Evolutionary conservation across 257 asterid genomes (phyloP).

Genomic region (Salvia rosmarinus): DNA sequence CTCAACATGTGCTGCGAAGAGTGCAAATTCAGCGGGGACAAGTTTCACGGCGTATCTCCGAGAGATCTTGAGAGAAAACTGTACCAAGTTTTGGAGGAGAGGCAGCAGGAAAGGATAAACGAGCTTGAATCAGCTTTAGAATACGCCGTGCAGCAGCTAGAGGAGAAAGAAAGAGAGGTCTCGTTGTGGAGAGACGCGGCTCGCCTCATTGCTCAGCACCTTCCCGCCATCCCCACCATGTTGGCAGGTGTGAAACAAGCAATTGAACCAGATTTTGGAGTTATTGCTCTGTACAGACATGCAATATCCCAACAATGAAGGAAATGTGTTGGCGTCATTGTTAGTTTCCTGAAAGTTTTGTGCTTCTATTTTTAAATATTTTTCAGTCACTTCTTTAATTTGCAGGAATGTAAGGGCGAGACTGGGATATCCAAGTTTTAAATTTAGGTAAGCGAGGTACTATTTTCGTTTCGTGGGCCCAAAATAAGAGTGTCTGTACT

Average conservation of each 20-base stretch:
- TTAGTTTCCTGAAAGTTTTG: neutral
- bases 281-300: neutral
- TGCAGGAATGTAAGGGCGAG: too few species aligned
- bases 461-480: too few species aligned
- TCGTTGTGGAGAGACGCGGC: slow-evolving; percentile 75
- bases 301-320: neutral
- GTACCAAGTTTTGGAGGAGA: slow-evolving; percentile 54
- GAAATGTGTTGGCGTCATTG: neutral
- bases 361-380: neutral
- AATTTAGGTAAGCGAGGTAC: too few species aligned
- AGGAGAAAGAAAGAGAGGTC: slow-evolving; percentile 55
- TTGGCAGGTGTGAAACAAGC: slow-evolving; percentile 26
- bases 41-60: slow-evolving; percentile 55
- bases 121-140: slow-evolving; percentile 68
- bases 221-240: slow-evolving; percentile 41
- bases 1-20: slow-evolving; percentile 37
- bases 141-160: slow-evolving; percentile 51
- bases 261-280: slow-evolving; percentile 30
- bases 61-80: slow-evolving; percentile 63
- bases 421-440: too few species aligned
- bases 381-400: too few species aligned
- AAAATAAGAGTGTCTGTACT: too few species aligned
- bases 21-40: slow-evolving; percentile 24
- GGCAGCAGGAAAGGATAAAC: slow-evolving; percentile 62
- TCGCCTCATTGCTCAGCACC: slow-evolving; percentile 43